Base-by-base conservation (phyloP, 1,139 yeast genomes). In the Sugiyamaella pinicola region DNA sequence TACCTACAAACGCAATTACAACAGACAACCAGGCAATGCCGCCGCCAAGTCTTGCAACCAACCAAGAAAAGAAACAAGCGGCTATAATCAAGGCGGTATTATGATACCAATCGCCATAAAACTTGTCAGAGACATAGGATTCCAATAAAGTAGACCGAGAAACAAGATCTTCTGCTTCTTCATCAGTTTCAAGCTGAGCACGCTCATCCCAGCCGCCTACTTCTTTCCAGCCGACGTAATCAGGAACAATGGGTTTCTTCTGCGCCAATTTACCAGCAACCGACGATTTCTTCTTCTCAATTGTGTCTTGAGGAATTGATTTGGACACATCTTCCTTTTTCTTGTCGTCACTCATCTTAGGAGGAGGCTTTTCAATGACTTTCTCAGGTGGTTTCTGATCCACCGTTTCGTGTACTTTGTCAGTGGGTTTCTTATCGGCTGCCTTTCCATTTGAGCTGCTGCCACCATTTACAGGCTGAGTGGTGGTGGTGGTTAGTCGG, bases 61-160 rank as follows among this genome's bases (percentile, higher is more conserved):
- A 59, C 85, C 95, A 91, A 1, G 96, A 87, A 18, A 85, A 68
- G 12, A 85, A 66, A 0, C 85, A 90, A 1, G 87, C 87, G 6
- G 78, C 70, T 26, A 85, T 72, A 58, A 89, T 74, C 45, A 82
- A 77, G 0, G 81, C 96, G 13, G 86, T 84, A 58, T 86, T 85
- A 68, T 93, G 99, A 67, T 85, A 93, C 98, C 99, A 93, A 65
- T 93, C 97, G 52, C 99, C 99, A 63, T 86, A 88, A 10, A 81
- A 79, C 29, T 71, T 75, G 29, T 85, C 83, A 1, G 95, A 93
- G 51, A 91, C 73, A 63, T 84, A 80, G 55, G 80, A 77, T 63
- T 87, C 93, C 58, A 89, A 79, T 44, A 84, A 64, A 0, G 96
- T 87, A 8, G 87, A 81, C 40, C 80, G 78, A 35, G 85, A 78